Evolutionary conservation across 129 eudicot species (phyloP).

Genomic region (Oenanthe sinensis): DNA sequence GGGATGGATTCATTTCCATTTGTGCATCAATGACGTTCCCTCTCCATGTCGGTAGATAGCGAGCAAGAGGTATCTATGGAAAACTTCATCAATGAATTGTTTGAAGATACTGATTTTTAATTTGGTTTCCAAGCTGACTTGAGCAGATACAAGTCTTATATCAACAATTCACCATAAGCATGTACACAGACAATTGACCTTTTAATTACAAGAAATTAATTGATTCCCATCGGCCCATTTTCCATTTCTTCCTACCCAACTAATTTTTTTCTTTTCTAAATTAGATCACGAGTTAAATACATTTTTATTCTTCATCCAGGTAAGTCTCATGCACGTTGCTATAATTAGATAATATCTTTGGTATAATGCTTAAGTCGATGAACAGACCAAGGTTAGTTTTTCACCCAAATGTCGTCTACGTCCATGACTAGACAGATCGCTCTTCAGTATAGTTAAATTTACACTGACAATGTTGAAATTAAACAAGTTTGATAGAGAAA

Average conservation of each 20-base stretch:
- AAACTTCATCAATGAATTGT: neutral
- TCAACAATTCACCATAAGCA: neutral
- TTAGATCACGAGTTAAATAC: neutral
- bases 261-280: too few species aligned
- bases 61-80: slow-evolving; percentile 76
- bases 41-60: slow-evolving; percentile 89
- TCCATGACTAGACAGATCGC: neutral
- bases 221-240: neutral
- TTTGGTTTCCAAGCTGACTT: neutral
- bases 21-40: slow-evolving; percentile 67
- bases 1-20: slow-evolving; percentile 80
- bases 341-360: neutral
- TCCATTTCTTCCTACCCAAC: neutral
- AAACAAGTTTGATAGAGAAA: neutral
- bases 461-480: neutral
- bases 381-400: neutral
- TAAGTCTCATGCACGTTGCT: neutral
- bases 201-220: neutral
- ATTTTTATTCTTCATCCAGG: neutral
- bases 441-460: neutral
- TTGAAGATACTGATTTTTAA: neutral
- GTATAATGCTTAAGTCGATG: neutral
- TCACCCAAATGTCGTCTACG: neutral
- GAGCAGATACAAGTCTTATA: too few species aligned
- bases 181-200: neutral